Conservation (phyloP, 768 basidiomycete species). For the Leccinum fibrillosum region DNA sequence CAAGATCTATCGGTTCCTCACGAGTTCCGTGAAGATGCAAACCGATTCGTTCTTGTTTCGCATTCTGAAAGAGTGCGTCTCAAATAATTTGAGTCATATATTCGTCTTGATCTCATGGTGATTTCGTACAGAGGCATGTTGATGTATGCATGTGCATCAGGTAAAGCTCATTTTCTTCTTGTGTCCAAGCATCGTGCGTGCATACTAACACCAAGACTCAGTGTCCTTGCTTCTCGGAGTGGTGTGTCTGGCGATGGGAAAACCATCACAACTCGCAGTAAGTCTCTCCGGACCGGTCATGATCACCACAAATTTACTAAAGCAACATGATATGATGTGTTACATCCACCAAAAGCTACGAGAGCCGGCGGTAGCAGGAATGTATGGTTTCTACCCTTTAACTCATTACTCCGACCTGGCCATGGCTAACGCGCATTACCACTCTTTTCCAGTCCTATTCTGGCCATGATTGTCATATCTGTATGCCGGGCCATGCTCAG, state of each 20-base stretch:
- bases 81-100: background rate
- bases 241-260: background rate
- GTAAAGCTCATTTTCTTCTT: background rate
- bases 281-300: background rate
- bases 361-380: background rate
- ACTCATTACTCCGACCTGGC: background rate
- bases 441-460: background rate
- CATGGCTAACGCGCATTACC: background rate
- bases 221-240: background rate
- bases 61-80: background rate
- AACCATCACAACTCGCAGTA: background rate
- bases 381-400: background rate
- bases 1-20: background rate
- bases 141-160: background rate
- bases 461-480: background rate
- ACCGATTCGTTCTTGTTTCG: background rate
- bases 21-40: background rate
- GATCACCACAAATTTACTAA: background rate
- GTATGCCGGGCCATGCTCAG: background rate
- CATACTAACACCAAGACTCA: background rate
- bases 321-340: background rate
- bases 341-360: background rate
- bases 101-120: background rate
- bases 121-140: background rate
- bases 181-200: background rate